Evolutionary conservation across 805 yeast species (phyloP).

Genomic region (Cyberlindnera mississippiensis): DNA sequence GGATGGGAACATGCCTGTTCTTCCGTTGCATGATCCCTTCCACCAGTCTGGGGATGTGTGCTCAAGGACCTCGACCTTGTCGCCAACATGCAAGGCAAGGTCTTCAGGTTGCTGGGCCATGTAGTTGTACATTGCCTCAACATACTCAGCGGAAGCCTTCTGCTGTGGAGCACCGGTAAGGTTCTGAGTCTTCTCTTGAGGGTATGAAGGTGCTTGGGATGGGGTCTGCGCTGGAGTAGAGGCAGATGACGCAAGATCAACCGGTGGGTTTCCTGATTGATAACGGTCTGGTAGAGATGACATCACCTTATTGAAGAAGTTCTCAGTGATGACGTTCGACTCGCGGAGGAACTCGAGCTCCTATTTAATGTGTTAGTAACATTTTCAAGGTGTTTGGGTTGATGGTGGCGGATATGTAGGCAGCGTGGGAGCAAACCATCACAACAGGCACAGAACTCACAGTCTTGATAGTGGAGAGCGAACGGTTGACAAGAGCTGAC

Average conservation of each 20-base stretch:
- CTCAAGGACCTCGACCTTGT: constrained; percentile 64
- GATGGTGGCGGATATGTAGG: no score
- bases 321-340: constrained; percentile 63
- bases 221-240: constrained; percentile 32
- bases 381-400: no score
- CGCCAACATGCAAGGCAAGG: constrained; percentile 60
- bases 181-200: constrained; percentile 14
- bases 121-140: constrained; percentile 73
- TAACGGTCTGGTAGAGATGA: constrained; percentile 55
- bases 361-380: constrained; percentile 15
- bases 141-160: constrained; percentile 34
- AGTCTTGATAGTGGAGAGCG: constrained; percentile 68
- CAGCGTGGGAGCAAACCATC: no score
- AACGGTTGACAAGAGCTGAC: constrained; percentile 67
- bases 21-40: constrained; percentile 63
- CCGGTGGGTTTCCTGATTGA: constrained; percentile 46
- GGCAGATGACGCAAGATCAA: constrained; percentile 30
- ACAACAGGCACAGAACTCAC: constrained; percentile 10
- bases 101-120: constrained; percentile 74
- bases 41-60: constrained; percentile 87
- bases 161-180: constrained; percentile 21
- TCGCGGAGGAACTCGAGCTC: constrained; percentile 79
- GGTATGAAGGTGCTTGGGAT: constrained; percentile 7
- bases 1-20: constrained; percentile 83
- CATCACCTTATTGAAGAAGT: constrained; percentile 47